Evolutionary conservation across 1,284 basidiomycete species (phyloP).

Genomic region (Cutaneotrichosporon sp.): DNA sequence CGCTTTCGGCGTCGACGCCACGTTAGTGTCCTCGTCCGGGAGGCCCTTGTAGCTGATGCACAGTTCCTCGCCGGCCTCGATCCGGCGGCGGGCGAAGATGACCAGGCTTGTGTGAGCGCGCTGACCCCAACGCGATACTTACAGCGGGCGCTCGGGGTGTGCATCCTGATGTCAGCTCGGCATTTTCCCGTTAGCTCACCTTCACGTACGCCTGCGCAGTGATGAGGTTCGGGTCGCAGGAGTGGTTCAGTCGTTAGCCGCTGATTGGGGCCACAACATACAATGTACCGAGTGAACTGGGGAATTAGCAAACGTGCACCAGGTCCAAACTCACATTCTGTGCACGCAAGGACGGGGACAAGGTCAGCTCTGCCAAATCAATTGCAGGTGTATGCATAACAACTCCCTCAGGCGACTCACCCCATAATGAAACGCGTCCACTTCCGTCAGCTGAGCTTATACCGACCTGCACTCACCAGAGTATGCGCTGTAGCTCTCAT

Average conservation of each 20-base stretch:
- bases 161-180: conserved; percentile 31
- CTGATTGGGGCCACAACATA: not conserved
- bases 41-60: conserved; percentile 74
- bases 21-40: conserved; percentile 19
- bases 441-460: conserved; percentile 39
- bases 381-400: conserved; percentile 1
- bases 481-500: conserved; percentile 38
- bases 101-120: conserved; percentile 50
- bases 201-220: conserved; percentile 68
- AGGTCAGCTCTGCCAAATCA: conserved; percentile 50
- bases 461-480: conserved; percentile 29
- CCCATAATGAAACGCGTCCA: conserved; percentile 82
- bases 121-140: conserved; percentile 44
- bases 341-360: conserved; percentile 59
- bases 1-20: not conserved
- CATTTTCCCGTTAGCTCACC: conserved; percentile 26
- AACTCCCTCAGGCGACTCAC: conserved; percentile 54
- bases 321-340: conserved; percentile 8
- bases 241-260: conserved; percentile 58
- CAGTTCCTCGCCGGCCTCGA: conserved; percentile 66
- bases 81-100: conserved; percentile 64
- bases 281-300: conserved; percentile 43
- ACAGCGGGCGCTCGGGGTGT: conserved; percentile 54
- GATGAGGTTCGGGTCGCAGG: conserved; percentile 76
- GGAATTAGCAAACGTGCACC: not conserved